Base-by-base conservation (phyloP, 257 asterid species). In the Verbena officinalis region DNA sequence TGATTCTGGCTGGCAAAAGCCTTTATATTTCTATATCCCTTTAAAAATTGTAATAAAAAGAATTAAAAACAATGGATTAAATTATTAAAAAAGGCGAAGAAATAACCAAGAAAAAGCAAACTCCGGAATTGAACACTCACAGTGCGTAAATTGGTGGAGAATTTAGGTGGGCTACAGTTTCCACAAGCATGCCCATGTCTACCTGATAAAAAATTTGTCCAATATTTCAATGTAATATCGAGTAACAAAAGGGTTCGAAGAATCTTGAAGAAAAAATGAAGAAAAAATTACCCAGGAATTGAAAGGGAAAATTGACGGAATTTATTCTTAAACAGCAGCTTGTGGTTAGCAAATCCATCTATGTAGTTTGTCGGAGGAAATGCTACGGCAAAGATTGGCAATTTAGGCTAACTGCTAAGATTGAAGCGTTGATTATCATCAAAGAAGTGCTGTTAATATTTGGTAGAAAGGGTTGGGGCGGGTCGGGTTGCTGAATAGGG, bases 1-100 rank as follows among this genome's bases (percentile, higher is more conserved):
- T 80, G 77, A 56, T 82, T 88, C 72, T 78, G 84, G 70, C 79
- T 23, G 44, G 82, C 84, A 55, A 75, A 83, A 51, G 76, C 82
- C 60, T 73, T 86, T 43, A 65, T 33, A 30, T 65, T 46, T 78
- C 83, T 54, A 63, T 34, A 14, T 44, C 85, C 75, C 91, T 86
- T 75, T 4, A 11, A 10, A 55, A 5, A 2, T 27, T 27, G 33
- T 27, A 2, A 27, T 27, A 27, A 27, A 27, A 27, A 5, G 33
- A 27, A 27, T 27, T 5, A 5, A 27, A 27, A 27, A 2, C 5
- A 27, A 27, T 27, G 33, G 33, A 27, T 2, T 9, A 6, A 40
- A 64, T 4, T 20, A 45, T 2, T 12, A 66, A 43, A 17, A 7
- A 36, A 36, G 7, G 1, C 40, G 7, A 36, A 36, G 11, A 36